Percentiles rank a stretch among this genome's conserved stretches.
Conservation (phyloP, 2,329 filamentous ascomycete genomes). For the Dryadomyces quercivorus region DNA sequence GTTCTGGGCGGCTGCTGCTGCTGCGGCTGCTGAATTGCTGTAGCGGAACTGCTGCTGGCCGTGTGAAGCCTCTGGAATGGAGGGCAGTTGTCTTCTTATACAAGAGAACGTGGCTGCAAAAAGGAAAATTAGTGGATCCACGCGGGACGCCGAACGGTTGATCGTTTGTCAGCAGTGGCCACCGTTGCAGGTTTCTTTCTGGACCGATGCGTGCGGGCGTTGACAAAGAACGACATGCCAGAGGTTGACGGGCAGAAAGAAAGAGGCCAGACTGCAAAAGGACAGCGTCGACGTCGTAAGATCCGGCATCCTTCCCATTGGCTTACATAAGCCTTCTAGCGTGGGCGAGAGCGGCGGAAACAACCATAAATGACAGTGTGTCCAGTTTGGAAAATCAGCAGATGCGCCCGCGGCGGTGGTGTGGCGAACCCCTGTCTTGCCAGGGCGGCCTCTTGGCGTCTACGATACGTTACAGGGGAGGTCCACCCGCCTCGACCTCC, state of each 20-base stretch:
- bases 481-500: too few relatives aligned
- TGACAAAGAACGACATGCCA: neutral
- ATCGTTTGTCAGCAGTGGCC: neutral
- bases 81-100: too few relatives aligned
- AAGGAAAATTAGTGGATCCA: too few relatives aligned
- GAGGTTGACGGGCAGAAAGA: neutral
- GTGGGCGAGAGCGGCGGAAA: neutral
- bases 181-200: neutral
- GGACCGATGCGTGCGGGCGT: neutral
- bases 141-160: too few relatives aligned
- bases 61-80: too few relatives aligned
- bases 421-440: neutral
- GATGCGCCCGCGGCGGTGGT: neutral
- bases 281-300: neutral
- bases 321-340: neutral
- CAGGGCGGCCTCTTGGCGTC: too few relatives aligned
- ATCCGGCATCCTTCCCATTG: too few relatives aligned
- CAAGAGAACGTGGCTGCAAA: too few relatives aligned
- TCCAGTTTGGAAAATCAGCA: constrained; percentile 1
- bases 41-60: too few relatives aligned
- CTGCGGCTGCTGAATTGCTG: too few relatives aligned
- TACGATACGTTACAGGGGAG: too few relatives aligned
- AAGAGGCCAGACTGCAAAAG: neutral
- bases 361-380: neutral
- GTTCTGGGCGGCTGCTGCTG: too few relatives aligned